phyloP scores from a whole-genome alignment of 805 yeast species.

The Naumovozyma baii region DNA sequence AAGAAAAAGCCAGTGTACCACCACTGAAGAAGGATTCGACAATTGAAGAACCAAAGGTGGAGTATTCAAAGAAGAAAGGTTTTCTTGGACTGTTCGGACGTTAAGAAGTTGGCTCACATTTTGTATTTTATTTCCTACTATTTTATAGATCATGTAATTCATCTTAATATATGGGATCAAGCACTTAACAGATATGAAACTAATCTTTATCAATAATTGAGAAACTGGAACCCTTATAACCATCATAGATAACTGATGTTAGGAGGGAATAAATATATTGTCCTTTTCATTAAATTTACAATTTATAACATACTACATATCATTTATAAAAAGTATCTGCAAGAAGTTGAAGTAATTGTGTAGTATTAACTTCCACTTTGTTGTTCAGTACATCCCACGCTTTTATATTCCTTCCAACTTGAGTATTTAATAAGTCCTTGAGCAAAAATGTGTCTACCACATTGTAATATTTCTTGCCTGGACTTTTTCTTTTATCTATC shows the following conservation, averaged over 20 bases:
- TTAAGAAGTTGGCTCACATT: conserved; percentile 6
- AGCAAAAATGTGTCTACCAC: conserved; percentile 46
- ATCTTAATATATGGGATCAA: too few relatives aligned
- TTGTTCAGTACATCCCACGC: conserved; percentile 53
- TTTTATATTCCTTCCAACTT: conserved; percentile 53
- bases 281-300: too few relatives aligned
- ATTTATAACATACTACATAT: neutral
- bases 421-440: conserved; percentile 62
- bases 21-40: conserved; percentile 6
- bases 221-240: too few relatives aligned
- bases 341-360: conserved; percentile 56
- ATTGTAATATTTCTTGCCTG: conserved; percentile 13
- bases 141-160: too few relatives aligned
- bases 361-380: conserved; percentile 59
- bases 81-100: conserved; percentile 69
- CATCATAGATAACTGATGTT: too few relatives aligned
- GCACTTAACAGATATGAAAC: too few relatives aligned
- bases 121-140: conserved; percentile 10
- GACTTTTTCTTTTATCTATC: conserved; percentile 29
- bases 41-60: conserved; percentile 19
- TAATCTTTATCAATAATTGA: too few relatives aligned
- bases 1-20: conserved; percentile 7
- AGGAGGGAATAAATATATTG: too few relatives aligned
- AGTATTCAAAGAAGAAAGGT: conserved; percentile 43
- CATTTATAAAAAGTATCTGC: conserved; percentile 49